phyloP scores from a whole-genome alignment of 2,329 filamentous ascomycete species.

The Cryphonectria nitschkei region DNA sequence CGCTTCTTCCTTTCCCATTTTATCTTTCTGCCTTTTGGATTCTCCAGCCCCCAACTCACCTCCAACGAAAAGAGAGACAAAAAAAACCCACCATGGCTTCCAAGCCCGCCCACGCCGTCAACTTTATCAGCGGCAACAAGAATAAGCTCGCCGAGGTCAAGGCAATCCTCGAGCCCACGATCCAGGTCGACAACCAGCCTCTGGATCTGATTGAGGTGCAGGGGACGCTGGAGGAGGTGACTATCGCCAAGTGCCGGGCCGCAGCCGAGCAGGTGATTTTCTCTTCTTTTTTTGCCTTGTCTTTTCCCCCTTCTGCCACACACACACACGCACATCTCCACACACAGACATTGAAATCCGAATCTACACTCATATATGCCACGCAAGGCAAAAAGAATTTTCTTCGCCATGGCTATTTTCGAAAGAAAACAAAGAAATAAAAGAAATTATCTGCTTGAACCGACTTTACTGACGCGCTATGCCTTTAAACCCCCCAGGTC shows the following conservation, averaged over 20 bases:
- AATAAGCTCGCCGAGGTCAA: slow-evolving; percentile 92
- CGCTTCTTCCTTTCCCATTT: no score
- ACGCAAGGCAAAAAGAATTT: no score
- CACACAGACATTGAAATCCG: no score
- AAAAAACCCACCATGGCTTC: slow-evolving; percentile 47
- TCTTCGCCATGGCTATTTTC: no score
- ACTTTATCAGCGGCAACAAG: slow-evolving; percentile 96
- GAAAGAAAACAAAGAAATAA: no score
- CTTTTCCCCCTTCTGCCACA: background rate
- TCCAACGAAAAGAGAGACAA: background rate
- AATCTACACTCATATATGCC: no score
- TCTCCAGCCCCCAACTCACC: background rate
- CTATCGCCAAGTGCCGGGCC: slow-evolving; percentile 79
- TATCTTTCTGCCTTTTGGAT: background rate
- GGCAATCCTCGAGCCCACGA: slow-evolving; percentile 76
- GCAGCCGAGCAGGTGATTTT: slow-evolving; percentile 73
- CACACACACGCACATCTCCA: no score
- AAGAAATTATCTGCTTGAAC: background rate
- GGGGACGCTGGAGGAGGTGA: slow-evolving; percentile 90
- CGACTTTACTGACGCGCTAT: background rate
- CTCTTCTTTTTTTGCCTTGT: slow-evolving; percentile 6
- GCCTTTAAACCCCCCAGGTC: slow-evolving; percentile 53
- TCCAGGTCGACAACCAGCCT: slow-evolving; percentile 73
- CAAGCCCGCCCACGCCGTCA: slow-evolving; percentile 57
- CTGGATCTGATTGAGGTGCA: slow-evolving; percentile 90